Evolutionary conservation across 1,284 basidiomycete species (phyloP).

Genomic region (Vanrija sp.): DNA sequence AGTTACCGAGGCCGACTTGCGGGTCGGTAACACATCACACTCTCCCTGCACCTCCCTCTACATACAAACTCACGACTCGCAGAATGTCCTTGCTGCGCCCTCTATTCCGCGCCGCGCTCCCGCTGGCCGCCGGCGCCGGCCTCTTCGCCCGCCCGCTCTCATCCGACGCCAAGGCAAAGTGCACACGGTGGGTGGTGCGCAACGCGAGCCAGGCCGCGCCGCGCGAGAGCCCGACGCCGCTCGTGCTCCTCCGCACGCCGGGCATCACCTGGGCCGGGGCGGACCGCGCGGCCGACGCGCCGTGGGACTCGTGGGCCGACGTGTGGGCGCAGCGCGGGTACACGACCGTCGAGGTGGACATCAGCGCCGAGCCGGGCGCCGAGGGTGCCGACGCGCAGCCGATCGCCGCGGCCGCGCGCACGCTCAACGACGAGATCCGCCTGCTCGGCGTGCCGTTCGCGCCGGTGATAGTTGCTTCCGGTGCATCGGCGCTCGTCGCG

Average conservation of each 20-base stretch:
- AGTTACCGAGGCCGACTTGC: too few species aligned
- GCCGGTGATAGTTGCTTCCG: slow-evolving; percentile 60
- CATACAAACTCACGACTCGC: too few species aligned
- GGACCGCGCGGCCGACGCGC: neutral
- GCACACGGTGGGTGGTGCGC: slow-evolving; percentile 35
- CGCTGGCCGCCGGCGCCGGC: too few species aligned
- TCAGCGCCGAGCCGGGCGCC: slow-evolving; percentile 39
- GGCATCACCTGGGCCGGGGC: slow-evolving; percentile 13
- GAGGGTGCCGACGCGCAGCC: neutral
- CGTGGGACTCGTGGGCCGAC: slow-evolving; percentile 47
- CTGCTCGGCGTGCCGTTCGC: slow-evolving; percentile 59
- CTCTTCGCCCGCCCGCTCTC: too few species aligned
- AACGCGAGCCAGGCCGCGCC: slow-evolving; percentile 24
- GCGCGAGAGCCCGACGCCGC: slow-evolving; percentile 40
- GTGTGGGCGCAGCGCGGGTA: slow-evolving; percentile 60
- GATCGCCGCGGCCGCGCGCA: slow-evolving; percentile 32
- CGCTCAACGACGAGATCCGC: slow-evolving; percentile 37
- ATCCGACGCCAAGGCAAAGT: neutral
- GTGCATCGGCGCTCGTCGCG: slow-evolving; percentile 55
- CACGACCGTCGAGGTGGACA: slow-evolving; percentile 58
- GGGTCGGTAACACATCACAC: too few species aligned
- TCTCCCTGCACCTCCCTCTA: too few species aligned
- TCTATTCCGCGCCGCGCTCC: too few species aligned
- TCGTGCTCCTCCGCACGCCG: slow-evolving; percentile 34
- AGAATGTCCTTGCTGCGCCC: too few species aligned